A percentile compares a stretch with the other conserved stretches of the same genome.
Evolutionary conservation across 2,329 filamentous ascomycete species (phyloP).

Genomic region (Ascochyta koolunga): DNA sequence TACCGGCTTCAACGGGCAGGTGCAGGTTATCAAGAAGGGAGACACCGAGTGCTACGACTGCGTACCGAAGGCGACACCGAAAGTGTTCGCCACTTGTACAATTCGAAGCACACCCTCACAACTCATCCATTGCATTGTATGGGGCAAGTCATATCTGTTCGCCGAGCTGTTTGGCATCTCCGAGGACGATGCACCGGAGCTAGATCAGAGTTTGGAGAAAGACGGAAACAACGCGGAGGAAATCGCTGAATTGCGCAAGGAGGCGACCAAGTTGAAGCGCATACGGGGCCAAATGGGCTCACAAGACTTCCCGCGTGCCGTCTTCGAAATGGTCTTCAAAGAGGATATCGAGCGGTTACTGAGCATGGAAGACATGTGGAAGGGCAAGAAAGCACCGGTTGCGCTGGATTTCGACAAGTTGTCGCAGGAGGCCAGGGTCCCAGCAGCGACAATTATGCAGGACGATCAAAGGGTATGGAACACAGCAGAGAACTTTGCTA

Average conservation of each 20-base stretch:
- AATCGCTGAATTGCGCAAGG: slow-evolving; percentile 84
- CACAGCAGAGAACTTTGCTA: slow-evolving; percentile 79
- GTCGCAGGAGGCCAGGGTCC: slow-evolving; percentile 57
- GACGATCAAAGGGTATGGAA: slow-evolving; percentile 81
- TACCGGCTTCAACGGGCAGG: slow-evolving; percentile 96
- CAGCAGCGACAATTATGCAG: slow-evolving; percentile 60
- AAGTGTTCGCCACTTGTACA: slow-evolving; percentile 94
- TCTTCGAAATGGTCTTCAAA: slow-evolving; percentile 93
- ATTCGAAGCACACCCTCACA: slow-evolving; percentile 96
- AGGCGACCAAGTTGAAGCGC: slow-evolving; percentile 80
- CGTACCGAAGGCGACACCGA: slow-evolving; percentile 84
- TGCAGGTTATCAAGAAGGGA: slow-evolving; percentile 93
- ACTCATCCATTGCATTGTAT: slow-evolving; percentile 98
- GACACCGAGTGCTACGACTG: slow-evolving; percentile 97
- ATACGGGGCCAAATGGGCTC: slow-evolving; percentile 84
- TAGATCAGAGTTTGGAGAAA: slow-evolving; percentile 80
- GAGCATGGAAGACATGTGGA: slow-evolving; percentile 97
- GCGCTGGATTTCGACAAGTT: slow-evolving; percentile 72
- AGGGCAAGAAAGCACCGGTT: slow-evolving; percentile 74
- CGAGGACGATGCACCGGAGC: slow-evolving; percentile 79
- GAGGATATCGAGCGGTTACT: slow-evolving; percentile 81
- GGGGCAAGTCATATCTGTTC: slow-evolving; percentile 95
- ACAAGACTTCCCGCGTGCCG: slow-evolving; percentile 73
- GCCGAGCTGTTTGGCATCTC: slow-evolving; percentile 93
- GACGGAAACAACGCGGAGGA: slow-evolving; percentile 85